Base-by-base conservation (phyloP, 1,284 basidiomycete genomes). In the Somion occarium region DNA sequence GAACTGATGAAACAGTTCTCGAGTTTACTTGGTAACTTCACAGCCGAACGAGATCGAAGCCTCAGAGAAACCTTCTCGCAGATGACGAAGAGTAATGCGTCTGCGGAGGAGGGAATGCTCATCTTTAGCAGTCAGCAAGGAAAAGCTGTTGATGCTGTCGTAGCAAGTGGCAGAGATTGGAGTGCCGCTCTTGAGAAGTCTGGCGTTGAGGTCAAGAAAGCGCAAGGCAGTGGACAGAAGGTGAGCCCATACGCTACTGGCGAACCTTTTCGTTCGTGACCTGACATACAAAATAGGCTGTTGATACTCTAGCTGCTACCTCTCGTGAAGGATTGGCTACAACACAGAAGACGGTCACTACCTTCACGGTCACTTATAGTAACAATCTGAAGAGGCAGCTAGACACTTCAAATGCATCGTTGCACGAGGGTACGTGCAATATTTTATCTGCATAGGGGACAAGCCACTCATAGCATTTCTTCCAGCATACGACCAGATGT, bases 1-100 rank as follows among this genome's bases (percentile, higher is more conserved):
- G 84, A 88, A 44, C 68, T 96, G 4, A 69, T 92, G 38, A 76
- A 84, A 44, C 83, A 83, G 34, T 76, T 96, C 51, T 85, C 88
- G 0, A 72, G 73, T 4, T 72, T 93, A 54, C 70, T 96, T 2
- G 79, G 78, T 19, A 83, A 82, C 18, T 93, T 88, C 64, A 77
- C 84, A 11, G 70, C 79, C 23, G 75, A 84, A 44, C 81, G 89
- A 27, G 86, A 93, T 60, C 72, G 76, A 18, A 80, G 80, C n/a
- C 70, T 94, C 42, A 73, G 76, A 19, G 76, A 81, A 12, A 79
- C 82, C 0, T 73, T 92, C 46, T 69, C 69, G 1, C 65, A 70
- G 24, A 70, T 90, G 30, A 75, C 80, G 51, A 68, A 72, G 20
- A 80, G 74, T 44, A 90, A 90, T 59, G 66, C 68, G 3, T 67